These are phyloP conservation scores for Discostella pseudostelligera DNA, from an alignment of 108 stramenopile genomes.

Conservation along the genomic window DNA sequence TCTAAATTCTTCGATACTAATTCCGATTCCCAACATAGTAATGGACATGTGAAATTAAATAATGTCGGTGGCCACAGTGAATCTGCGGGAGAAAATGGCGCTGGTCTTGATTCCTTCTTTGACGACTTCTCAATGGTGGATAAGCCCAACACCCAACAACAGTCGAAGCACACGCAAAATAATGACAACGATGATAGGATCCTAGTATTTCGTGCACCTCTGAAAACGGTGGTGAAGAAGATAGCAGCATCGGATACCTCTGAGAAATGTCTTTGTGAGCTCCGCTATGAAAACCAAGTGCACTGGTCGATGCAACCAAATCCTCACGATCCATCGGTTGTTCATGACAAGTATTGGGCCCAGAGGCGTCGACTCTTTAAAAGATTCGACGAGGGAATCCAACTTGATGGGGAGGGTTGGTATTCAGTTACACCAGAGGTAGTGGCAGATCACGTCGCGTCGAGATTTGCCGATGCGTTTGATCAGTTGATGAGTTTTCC, in stretches of 20 bases:
- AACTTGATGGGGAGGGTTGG: constrained; percentile 94
- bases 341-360: constrained; percentile 93
- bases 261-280: constrained; percentile 39
- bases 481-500: constrained; percentile 14
- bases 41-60: background rate
- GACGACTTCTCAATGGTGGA: constrained; percentile 36
- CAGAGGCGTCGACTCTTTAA: constrained; percentile 92
- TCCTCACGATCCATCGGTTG: constrained; percentile 66
- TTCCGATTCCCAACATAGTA: background rate
- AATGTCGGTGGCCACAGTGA: background rate
- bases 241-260: background rate
- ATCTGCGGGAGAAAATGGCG: constrained; percentile 8
- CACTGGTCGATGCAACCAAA: constrained; percentile 44
- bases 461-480: constrained; percentile 49
- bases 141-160: background rate
- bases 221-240: constrained; percentile 45
- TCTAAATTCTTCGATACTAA: constrained; percentile 35
- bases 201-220: constrained; percentile 33
- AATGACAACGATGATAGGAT: constrained; percentile 17
- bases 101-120: constrained; percentile 45
- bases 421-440: constrained; percentile 95
- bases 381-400: constrained; percentile 85
- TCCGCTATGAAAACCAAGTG: constrained; percentile 25
- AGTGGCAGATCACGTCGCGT: constrained; percentile 89
- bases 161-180: background rate